Evolutionary conservation across 164 flowering plant species (phyloP).

Genomic region (Amborella trichopoda): DNA sequence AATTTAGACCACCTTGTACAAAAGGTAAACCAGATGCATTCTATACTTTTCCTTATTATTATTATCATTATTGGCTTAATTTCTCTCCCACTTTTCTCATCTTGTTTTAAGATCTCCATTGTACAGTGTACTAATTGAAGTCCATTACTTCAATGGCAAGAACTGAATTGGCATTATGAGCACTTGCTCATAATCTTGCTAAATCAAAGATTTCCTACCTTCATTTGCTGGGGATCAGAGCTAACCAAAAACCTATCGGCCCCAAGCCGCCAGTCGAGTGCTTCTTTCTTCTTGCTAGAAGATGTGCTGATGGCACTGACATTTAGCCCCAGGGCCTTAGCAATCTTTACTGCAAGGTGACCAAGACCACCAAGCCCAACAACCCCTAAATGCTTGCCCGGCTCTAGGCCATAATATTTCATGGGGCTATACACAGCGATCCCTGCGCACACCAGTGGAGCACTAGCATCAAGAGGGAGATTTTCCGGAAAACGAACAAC

Average conservation of each 20-base stretch:
- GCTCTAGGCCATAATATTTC: conserved; percentile 7
- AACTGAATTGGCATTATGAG: too few relatives aligned
- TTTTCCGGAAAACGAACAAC: conserved; percentile 10
- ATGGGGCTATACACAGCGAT: conserved; percentile 21
- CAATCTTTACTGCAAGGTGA: conserved; percentile 40
- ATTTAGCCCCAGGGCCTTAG: conserved; percentile 30
- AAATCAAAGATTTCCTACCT: conserved; percentile 17
- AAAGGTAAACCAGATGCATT: too few relatives aligned
- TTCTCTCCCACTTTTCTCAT: too few relatives aligned
- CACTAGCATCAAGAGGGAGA: conserved; percentile 14
- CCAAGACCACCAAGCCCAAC: conserved; percentile 34
- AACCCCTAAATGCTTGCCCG: conserved; percentile 13
- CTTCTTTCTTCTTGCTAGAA: conserved; percentile 25
- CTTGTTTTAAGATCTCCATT: too few relatives aligned
- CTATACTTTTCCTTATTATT: too few relatives aligned
- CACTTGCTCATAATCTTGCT: too few relatives aligned
- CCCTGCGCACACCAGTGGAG: conserved; percentile 20
- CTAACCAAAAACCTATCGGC: conserved; percentile 38
- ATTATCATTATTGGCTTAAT: too few relatives aligned
- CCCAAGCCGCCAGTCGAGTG: conserved; percentile 26
- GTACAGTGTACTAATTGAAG: too few relatives aligned
- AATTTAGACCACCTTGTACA: too few relatives aligned
- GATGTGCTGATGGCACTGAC: conserved; percentile 41
- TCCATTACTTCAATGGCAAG: too few relatives aligned
- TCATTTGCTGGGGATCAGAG: conserved; percentile 19